Percentiles rank a stretch among this genome's conserved stretches.
Conservation (phyloP, 169 alveolate species). For the Plasmodium knowlesi region DNA sequence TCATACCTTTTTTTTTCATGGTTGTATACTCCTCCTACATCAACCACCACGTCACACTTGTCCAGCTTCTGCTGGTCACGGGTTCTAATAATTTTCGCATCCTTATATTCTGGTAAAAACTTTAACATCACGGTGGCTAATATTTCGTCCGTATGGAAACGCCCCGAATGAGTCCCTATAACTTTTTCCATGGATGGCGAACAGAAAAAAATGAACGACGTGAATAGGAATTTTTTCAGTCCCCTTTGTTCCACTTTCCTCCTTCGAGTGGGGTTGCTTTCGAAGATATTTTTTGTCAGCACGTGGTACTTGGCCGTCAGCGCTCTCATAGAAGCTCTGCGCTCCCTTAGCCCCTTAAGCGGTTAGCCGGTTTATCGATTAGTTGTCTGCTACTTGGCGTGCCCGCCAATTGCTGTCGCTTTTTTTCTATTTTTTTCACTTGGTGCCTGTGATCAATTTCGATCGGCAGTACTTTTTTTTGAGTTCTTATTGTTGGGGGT, state of each 20-base stretch:
- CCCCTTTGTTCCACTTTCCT: constrained; percentile 4
- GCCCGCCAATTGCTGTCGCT: not conserved
- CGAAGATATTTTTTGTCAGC: constrained; percentile 17
- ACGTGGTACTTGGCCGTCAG: not conserved
- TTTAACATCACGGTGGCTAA: constrained; percentile 84
- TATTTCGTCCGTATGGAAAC: constrained; percentile 85
- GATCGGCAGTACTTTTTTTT: not conserved
- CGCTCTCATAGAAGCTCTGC: constrained; percentile 18
- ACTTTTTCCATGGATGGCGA: constrained; percentile 52
- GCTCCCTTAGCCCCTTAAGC: not conserved
- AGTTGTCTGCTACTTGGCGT: not conserved
- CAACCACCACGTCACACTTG: constrained; percentile 90
- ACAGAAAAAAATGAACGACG: constrained; percentile 22
- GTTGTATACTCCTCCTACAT: constrained; percentile 92
- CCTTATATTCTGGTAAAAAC: constrained; percentile 84
- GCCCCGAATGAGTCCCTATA: constrained; percentile 85
- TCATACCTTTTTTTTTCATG: constrained; percentile 88
- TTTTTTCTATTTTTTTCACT: not conserved
- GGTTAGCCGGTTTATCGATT: not conserved
- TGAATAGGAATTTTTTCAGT: constrained; percentile 12
- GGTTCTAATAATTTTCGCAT: constrained; percentile 88
- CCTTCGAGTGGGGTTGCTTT: not conserved
- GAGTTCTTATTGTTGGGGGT: not conserved
- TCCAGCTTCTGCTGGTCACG: constrained; percentile 88
- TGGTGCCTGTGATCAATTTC: not conserved